Evolutionary conservation across 768 basidiomycete species (phyloP).

Genomic region (Phaeolepiota aurea): DNA sequence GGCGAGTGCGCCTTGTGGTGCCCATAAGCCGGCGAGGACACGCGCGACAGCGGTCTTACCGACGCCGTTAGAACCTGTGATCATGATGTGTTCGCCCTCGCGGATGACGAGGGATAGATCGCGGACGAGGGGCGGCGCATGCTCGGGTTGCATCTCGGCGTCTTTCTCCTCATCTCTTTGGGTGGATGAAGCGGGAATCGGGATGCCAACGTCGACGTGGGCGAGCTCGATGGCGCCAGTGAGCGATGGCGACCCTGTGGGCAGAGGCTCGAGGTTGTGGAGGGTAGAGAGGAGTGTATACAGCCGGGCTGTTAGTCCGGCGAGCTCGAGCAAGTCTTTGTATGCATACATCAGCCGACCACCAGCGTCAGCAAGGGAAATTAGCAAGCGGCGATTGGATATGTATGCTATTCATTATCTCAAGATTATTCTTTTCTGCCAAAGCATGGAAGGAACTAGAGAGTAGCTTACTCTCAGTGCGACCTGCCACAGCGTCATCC

Average conservation of each 20-base stretch:
- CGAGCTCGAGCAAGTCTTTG: constrained; percentile 92
- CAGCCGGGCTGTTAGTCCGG: constrained; percentile 84
- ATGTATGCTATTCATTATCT: constrained; percentile 55
- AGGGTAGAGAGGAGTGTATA: constrained; percentile 84
- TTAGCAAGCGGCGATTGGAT: constrained; percentile 81
- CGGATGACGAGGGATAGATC: constrained; percentile 57
- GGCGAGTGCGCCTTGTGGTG: constrained; percentile 32
- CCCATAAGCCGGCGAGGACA: constrained; percentile 87
- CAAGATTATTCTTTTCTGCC: background rate
- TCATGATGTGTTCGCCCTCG: constrained; percentile 83
- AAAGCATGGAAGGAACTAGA: background rate
- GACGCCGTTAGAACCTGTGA: constrained; percentile 88
- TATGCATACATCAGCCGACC: constrained; percentile 95
- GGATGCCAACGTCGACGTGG: constrained; percentile 68
- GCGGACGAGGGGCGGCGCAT: constrained; percentile 50
- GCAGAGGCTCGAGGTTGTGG: constrained; percentile 58
- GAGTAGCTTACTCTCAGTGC: constrained; percentile 6
- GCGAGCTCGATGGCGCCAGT: constrained; percentile 47
- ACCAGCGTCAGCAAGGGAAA: constrained; percentile 95
- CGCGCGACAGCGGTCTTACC: constrained; percentile 88
- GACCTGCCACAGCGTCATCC: constrained; percentile 7
- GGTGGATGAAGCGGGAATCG: constrained; percentile 14
- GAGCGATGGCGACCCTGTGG: constrained; percentile 17
- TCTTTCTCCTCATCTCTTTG: constrained; percentile 10
- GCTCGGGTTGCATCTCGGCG: constrained; percentile 8